Percentiles rank a stretch among this genome's conserved stretches.
Evolutionary conservation across 768 basidiomycete species (phyloP).

Genomic region (Lentinula raphanica): DNA sequence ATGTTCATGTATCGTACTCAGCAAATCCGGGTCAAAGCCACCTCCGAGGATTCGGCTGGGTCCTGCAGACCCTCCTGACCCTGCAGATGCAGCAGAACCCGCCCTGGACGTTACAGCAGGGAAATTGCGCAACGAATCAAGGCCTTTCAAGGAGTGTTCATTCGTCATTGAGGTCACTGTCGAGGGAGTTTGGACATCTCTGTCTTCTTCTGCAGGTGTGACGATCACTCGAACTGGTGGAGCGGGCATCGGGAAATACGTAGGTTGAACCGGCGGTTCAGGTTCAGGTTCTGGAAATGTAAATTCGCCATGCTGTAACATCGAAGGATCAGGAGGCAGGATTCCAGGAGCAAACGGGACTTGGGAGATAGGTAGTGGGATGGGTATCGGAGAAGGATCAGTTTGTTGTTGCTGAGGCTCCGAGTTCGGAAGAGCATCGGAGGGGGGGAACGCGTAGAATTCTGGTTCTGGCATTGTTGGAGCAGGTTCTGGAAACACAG

Average conservation of each 20-base stretch:
- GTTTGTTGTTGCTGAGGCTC: background rate
- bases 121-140: background rate
- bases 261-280: background rate
- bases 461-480: background rate
- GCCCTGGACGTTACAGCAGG: background rate
- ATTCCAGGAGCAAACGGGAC: slow-evolving; percentile 6
- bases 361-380: background rate
- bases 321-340: background rate
- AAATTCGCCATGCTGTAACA: background rate
- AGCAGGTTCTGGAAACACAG: background rate
- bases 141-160: background rate
- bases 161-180: slow-evolving; percentile 4
- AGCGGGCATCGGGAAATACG: slow-evolving; percentile 7
- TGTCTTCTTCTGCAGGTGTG: background rate
- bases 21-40: background rate
- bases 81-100: background rate
- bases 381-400: background rate
- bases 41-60: background rate
- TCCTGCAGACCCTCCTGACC: background rate
- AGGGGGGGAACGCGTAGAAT: background rate
- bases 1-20: slow-evolving; percentile 8
- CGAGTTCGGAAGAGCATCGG: background rate
- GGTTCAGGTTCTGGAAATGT: background rate
- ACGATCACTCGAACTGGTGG: background rate
- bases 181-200: slow-evolving; percentile 4